Base-by-base conservation (phyloP, 352 stramenopile genomes). In the Pythium biforme region DNA sequence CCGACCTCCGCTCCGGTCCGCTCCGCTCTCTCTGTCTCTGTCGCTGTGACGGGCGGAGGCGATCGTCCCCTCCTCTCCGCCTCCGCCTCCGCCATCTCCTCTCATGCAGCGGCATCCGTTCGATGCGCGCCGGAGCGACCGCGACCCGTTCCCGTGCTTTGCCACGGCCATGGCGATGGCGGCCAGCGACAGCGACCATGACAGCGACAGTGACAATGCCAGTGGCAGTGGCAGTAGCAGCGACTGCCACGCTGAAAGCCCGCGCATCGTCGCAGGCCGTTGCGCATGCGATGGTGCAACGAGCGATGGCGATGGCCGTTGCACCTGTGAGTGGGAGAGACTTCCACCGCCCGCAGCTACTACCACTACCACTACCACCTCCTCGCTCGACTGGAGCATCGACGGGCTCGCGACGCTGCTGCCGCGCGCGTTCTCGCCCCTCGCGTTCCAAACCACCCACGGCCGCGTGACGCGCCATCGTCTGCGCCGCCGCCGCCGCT, bases 341-440 rank as follows among this genome's bases (percentile, higher is more conserved):
- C n/a, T n/a, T n/a, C n/a, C n/a, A n/a, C n/a, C n/a, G n/a, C n/a
- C n/a, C n/a, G n/a, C n/a, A n/a, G 41, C 19, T 7, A 23, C 5
- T 17, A 10, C 29, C 29, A 37, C 4, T 37, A 11, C 31, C 31
- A 5, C 31, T 8, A 5, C 31, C 4, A 37, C 31, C 8, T 4
- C 37, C 14, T 55, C 56, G 47, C 56, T 63, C 56, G 48, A 86
- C 69, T 90, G 81, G 81, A 90, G 78, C 65, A 88, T 90, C 55
- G 81, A 88, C 57, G 81, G 73, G 33, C 76, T 88, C 39, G 81
- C 81, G 8, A 79, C 83, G 70, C 70, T 88, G 19, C 72, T 80
- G 50, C 77, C 78, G n/a, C 59, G 73, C 27, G 39, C 25, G 20
- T 84, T 87, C 57, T 87, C 81, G n/a, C 81, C 81, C 10, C 62